A percentile compares a stretch with the other conserved stretches of the same genome.
Conservation (phyloP, 371 early-diverging fungal genomes). For the Apophysomyces elegans region DNA sequence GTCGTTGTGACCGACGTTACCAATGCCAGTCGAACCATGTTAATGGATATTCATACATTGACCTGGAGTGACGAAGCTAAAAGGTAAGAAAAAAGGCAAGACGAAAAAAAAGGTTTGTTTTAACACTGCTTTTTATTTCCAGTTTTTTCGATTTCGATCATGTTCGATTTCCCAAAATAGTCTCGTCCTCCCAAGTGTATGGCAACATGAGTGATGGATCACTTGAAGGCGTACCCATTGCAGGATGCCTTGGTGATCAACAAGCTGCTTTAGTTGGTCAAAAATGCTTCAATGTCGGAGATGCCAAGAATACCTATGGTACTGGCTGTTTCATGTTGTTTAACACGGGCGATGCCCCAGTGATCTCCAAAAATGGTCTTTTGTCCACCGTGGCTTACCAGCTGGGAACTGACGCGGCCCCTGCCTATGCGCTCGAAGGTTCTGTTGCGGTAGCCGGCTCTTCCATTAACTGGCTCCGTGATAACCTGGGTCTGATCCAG, state of each 20-base stretch:
- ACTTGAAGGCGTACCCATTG: slow-evolving; percentile 70
- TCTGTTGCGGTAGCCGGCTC: slow-evolving; percentile 94
- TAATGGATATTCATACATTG: slow-evolving; percentile 87
- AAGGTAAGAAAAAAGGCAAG: slow-evolving; percentile 41
- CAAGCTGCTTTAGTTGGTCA: slow-evolving; percentile 97
- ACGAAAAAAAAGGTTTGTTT: neutral
- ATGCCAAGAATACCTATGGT: slow-evolving; percentile 95
- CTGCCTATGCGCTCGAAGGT: slow-evolving; percentile 92
- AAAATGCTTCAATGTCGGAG: slow-evolving; percentile 72
- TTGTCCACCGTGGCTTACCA: slow-evolving; percentile 93
- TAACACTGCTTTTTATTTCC: slow-evolving; percentile 2
- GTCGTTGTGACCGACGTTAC: slow-evolving; percentile 91
- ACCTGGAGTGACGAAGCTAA: slow-evolving; percentile 83
- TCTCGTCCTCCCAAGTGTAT: slow-evolving; percentile 85
- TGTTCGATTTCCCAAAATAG: slow-evolving; percentile 74
- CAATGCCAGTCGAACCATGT: slow-evolving; percentile 94
- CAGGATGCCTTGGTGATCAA: slow-evolving; percentile 95
- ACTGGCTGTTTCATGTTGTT: slow-evolving; percentile 97
- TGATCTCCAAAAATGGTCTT: slow-evolving; percentile 83
- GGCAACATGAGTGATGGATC: slow-evolving; percentile 68
- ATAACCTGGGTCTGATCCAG: slow-evolving; percentile 81
- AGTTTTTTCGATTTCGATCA: slow-evolving; percentile 45
- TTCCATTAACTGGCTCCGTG: slow-evolving; percentile 92
- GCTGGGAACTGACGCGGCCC: slow-evolving; percentile 69
- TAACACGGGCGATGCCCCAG: slow-evolving; percentile 84